phyloP scores from a whole-genome alignment of 2,329 filamentous ascomycete species.

The Parastagonospora nodorum region DNA sequence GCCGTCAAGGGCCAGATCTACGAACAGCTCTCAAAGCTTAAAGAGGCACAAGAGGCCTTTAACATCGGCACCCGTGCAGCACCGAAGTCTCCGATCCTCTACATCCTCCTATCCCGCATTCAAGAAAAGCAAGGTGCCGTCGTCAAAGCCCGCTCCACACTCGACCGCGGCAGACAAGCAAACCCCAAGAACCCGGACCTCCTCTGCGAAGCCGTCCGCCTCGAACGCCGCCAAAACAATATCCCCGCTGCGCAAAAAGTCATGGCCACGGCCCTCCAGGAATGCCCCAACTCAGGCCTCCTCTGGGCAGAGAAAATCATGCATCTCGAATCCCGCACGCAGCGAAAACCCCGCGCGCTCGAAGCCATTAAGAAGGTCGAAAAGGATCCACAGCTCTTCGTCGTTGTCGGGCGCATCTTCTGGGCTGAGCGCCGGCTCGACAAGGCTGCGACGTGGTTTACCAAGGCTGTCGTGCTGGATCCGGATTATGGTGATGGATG shows the following conservation, averaged over 20 bases:
- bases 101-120: conserved; percentile 84
- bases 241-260: conserved; percentile 81
- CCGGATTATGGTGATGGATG: conserved; percentile 88
- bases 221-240: conserved; percentile 88
- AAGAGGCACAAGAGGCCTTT: conserved; percentile 89
- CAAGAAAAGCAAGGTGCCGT: conserved; percentile 83
- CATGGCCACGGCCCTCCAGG: conserved; percentile 92
- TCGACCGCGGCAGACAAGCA: conserved; percentile 87
- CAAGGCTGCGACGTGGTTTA: conserved; percentile 96
- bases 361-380: conserved; percentile 98
- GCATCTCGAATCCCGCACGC: conserved; percentile 87
- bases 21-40: conserved; percentile 76
- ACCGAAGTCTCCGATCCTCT: conserved; percentile 81
- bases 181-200: conserved; percentile 83
- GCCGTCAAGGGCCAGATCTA: conserved; percentile 99
- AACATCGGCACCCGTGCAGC: conserved; percentile 85
- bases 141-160: conserved; percentile 91
- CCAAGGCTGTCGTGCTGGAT: conserved; percentile 89
- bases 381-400: conserved; percentile 85
- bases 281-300: conserved; percentile 83
- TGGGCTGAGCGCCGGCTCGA: conserved; percentile 92
- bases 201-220: conserved; percentile 91
- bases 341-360: conserved; percentile 86
- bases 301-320: conserved; percentile 96
- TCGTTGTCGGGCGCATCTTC: conserved; percentile 92